A percentile compares a stretch with the other conserved stretches of the same genome.
Conservation (phyloP, 2,329 filamentous ascomycete species). For the Gaeumannomyces sp. region DNA sequence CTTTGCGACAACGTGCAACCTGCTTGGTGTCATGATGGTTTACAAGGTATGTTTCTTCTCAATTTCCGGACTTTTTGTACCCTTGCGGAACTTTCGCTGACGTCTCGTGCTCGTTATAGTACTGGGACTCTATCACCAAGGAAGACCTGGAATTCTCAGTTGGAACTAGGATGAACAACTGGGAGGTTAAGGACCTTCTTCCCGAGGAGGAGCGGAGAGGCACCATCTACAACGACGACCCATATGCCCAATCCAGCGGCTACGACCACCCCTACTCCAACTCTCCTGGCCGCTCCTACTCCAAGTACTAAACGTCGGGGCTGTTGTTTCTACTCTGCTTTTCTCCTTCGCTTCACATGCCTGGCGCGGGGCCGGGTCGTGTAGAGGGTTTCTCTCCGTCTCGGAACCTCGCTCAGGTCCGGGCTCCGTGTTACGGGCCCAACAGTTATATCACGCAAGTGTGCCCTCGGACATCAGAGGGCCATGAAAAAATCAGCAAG, state of each 20-base stretch:
- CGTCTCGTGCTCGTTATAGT: conserved; percentile 45
- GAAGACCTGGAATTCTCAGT: conserved; percentile 98
- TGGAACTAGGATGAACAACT: conserved; percentile 90
- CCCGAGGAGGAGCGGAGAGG: conserved; percentile 72
- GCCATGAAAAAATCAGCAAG: background rate
- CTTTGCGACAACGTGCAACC: conserved; percentile 88
- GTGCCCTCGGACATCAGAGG: background rate
- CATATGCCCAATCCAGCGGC: conserved; percentile 49
- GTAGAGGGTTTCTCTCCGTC: background rate
- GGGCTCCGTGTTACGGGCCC: background rate
- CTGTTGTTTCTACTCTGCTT: background rate
- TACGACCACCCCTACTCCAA: conserved; percentile 47
- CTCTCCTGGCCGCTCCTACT: conserved; percentile 35
- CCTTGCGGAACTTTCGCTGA: conserved; percentile 22
- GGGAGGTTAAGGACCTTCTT: conserved; percentile 92
- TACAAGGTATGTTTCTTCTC: conserved; percentile 65
- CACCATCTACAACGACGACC: conserved; percentile 66
- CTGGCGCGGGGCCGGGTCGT: background rate
- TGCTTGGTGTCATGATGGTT: conserved; percentile 97
- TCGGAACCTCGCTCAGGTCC: background rate
- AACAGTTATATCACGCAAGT: background rate
- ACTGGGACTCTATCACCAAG: conserved; percentile 98
- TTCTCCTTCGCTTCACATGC: background rate
- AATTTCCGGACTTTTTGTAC: background rate
- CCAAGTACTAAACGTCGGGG: conserved; percentile 32